These are phyloP conservation scores for Solanum pinnatisectum DNA, from an alignment of 257 asterid species.

Conservation along the genomic window DNA sequence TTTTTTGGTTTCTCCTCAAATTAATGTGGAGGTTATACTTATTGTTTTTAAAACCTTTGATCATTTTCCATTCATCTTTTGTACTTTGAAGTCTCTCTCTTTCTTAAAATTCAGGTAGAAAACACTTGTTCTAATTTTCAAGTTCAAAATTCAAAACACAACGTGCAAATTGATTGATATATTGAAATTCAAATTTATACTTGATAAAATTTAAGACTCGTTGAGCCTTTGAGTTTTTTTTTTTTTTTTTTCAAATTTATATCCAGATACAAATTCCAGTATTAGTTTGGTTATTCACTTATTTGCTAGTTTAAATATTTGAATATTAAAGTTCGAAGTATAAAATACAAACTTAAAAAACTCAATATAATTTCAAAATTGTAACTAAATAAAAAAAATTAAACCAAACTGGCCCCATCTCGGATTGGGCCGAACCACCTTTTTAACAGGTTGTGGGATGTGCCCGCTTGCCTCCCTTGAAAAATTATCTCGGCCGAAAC, in stretches of 20 bases:
- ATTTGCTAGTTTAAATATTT: not conserved
- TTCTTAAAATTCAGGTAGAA: not conserved
- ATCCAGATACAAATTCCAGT: not conserved
- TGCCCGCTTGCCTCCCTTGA: not conserved
- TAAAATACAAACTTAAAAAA: not conserved
- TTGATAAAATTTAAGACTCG: not conserved
- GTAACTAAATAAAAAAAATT: not conserved
- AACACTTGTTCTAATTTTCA: not conserved
- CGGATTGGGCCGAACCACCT: not conserved
- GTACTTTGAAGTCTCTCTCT: not conserved
- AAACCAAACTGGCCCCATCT: not conserved
- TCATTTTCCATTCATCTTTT: not conserved
- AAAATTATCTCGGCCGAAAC: not conserved
- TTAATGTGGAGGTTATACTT: not conserved
- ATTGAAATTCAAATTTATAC: not conserved
- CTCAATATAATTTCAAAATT: not conserved
- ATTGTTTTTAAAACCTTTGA: not conserved
- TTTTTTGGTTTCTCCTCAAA: not conserved
- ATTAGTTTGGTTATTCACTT: not conserved
- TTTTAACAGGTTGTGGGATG: not conserved
- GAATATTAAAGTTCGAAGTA: not conserved
- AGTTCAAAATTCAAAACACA: not conserved
- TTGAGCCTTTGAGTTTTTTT: not conserved
- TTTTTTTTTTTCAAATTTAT: not conserved
- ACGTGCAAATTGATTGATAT: not conserved